A percentile compares a stretch with the other conserved stretches of the same genome.
Conservation (phyloP, 2,329 filamentous ascomycete genomes). For the Epicoccum nigrum region DNA sequence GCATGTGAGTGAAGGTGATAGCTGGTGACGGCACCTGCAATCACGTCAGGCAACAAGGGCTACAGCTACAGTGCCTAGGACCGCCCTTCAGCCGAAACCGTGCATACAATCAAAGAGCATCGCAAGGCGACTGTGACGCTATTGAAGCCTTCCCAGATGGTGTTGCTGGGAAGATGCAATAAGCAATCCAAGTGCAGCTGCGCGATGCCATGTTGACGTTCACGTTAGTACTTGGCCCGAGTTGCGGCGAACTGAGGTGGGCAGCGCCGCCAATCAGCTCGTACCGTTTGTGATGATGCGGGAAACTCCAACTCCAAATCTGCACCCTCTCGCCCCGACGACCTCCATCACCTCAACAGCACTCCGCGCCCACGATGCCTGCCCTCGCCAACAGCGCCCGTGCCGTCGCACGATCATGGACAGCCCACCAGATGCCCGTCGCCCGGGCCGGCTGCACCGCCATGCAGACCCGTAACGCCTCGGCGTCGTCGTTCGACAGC, state of each 20-base stretch:
- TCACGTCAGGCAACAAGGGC: background rate
- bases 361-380: constrained; percentile 53
- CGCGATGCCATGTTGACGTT: background rate
- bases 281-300: too few species aligned
- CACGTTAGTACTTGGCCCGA: too few species aligned
- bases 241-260: constrained; percentile 5
- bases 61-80: too few species aligned
- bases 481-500: constrained; percentile 55
- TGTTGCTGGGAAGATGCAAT: too few species aligned
- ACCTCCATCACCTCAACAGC: constrained; percentile 28
- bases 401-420: constrained; percentile 55
- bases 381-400: constrained; percentile 55
- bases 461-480: constrained; percentile 52
- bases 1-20: background rate
- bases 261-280: constrained; percentile 9
- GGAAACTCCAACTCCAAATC: too few species aligned
- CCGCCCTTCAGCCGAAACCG: background rate
- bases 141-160: too few species aligned
- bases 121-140: background rate
- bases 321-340: constrained; percentile 26
- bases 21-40: background rate
- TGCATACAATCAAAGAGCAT: background rate
- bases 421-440: constrained; percentile 54
- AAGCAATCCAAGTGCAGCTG: background rate
- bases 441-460: constrained; percentile 53